Base-by-base conservation (phyloP, 2,329 filamentous ascomycete genomes). In the Dactylellina leptospora region DNA sequence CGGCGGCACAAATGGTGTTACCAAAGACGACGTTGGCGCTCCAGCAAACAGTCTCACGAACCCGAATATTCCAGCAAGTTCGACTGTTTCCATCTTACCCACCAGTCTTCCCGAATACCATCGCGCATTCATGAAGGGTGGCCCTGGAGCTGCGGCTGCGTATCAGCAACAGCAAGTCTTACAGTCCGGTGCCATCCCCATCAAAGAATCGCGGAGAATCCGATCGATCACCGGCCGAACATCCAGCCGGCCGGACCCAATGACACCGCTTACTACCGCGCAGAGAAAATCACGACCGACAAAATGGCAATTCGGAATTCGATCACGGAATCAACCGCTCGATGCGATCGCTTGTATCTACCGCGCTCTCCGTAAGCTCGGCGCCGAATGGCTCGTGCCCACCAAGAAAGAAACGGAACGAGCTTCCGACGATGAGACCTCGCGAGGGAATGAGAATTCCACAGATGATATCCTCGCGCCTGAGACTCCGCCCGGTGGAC, bases 261-360 rank as follows among this genome's bases (percentile, higher is more conserved):
- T 73, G 50, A 74, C 70, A 20, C 73, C 73, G 0, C 44, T 74
- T 6, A 61, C 45, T 8, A 18, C 61, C 20, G 40, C 69, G 6
- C 47, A 66, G 22, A 47, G 55, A 18, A 73, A 73, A 44, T 73
- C 2, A 92, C 90, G 82, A 78, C 90, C 90, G 0, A 91, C 93
- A 13, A 91, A 93, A 75, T 99, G 95, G 95, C 95, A 99, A 79
- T 99, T 99, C 78, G 95, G 95, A 63, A 99, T 99, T 73, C 87
- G 95, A 36, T 96, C 92, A 47, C 88, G 95, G 51, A 99, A 97
- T 78, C 90, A 92, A 62, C 95, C 95, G 0, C 92, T 93, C 77
- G 95, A 99, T 79, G 95, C 95, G 0, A 90, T 99, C 80, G 83
- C 96, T 23, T 97, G 93, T 77, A 95, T 99, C 62, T 97, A 97